phyloP scores from a whole-genome alignment of 2,329 filamentous ascomycete species.

The Onygenales sp. region DNA sequence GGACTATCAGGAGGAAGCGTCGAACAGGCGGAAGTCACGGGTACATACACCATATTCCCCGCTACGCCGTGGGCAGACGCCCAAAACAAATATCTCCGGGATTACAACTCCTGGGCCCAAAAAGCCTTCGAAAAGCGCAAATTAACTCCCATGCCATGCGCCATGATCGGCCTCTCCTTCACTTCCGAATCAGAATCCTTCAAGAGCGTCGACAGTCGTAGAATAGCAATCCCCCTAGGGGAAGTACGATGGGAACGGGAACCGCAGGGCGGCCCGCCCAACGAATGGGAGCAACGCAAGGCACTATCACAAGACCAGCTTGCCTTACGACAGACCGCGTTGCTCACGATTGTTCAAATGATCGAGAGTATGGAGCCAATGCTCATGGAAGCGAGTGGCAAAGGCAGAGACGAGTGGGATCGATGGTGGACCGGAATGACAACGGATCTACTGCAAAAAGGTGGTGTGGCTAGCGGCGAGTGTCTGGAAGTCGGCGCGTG shows the following conservation, averaged over 20 bases:
- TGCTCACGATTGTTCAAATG: conserved; percentile 70
- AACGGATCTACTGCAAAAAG: conserved; percentile 68
- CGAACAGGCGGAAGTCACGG: conserved; percentile 56
- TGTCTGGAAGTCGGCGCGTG: conserved; percentile 62
- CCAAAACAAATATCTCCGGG: conserved; percentile 70
- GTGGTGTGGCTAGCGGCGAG: conserved; percentile 71
- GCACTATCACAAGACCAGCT: conserved; percentile 58
- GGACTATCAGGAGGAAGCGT: conserved; percentile 52
- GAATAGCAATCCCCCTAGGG: conserved; percentile 77
- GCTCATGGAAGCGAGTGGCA: conserved; percentile 70
- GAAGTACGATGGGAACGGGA: conserved; percentile 83
- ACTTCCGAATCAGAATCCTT: conserved; percentile 70
- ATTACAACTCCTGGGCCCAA: conserved; percentile 75
- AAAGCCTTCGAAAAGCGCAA: conserved; percentile 64
- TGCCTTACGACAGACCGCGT: conserved; percentile 67
- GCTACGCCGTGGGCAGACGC: conserved; percentile 74
- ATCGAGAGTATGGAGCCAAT: conserved; percentile 79
- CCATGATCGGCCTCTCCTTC: conserved; percentile 63
- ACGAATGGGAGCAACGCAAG: conserved; percentile 28
- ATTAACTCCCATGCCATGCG: conserved; percentile 67
- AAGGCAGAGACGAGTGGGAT: conserved; percentile 88
- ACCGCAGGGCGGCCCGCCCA: conserved; percentile 27
- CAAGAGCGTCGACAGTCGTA: conserved; percentile 58
- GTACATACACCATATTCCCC: conserved; percentile 71
- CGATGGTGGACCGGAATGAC: conserved; percentile 83